phyloP scores from a whole-genome alignment of 352 stramenopile genomes.

The Aphanomyces cochlioides region DNA sequence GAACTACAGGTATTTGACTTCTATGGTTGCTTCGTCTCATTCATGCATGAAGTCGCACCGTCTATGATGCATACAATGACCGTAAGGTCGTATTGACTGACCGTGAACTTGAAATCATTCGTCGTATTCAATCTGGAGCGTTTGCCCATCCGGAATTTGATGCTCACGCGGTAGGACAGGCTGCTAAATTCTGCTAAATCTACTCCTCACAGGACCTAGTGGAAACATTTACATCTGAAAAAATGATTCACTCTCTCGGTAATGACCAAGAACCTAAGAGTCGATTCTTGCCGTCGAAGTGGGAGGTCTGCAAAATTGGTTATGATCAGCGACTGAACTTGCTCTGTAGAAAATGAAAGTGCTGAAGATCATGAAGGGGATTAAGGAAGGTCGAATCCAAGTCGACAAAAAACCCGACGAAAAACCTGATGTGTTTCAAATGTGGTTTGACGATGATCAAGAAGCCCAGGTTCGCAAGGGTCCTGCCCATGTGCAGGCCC shows the following conservation, averaged over 20 bases:
- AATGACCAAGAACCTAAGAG: constrained; percentile 89
- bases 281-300: constrained; percentile 95
- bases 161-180: constrained; percentile 53
- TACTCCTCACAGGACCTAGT: constrained; percentile 61
- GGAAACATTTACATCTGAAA: constrained; percentile 85
- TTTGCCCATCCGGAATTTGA: constrained; percentile 91
- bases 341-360: constrained; percentile 88
- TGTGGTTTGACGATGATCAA: constrained; percentile 91
- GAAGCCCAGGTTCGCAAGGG: constrained; percentile 83
- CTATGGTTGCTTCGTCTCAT: constrained; percentile 23
- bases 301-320: constrained; percentile 50
- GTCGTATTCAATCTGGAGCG: constrained; percentile 92
- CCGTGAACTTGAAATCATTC: constrained; percentile 97
- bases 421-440: constrained; percentile 86
- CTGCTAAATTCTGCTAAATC: constrained; percentile 5
- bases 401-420: constrained; percentile 90
- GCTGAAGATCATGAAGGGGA: constrained; percentile 94
- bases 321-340: too few relatives aligned
- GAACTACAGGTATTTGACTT: constrained; percentile 84
- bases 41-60: constrained; percentile 65
- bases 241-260: constrained; percentile 83
- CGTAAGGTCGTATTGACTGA: constrained; percentile 95
- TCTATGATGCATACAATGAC: constrained; percentile 99
- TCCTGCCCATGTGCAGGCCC: constrained; percentile 94
- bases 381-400: constrained; percentile 95